Conservation (phyloP, 2,329 filamentous ascomycete species). For the Xenoacremonium recifei region DNA sequence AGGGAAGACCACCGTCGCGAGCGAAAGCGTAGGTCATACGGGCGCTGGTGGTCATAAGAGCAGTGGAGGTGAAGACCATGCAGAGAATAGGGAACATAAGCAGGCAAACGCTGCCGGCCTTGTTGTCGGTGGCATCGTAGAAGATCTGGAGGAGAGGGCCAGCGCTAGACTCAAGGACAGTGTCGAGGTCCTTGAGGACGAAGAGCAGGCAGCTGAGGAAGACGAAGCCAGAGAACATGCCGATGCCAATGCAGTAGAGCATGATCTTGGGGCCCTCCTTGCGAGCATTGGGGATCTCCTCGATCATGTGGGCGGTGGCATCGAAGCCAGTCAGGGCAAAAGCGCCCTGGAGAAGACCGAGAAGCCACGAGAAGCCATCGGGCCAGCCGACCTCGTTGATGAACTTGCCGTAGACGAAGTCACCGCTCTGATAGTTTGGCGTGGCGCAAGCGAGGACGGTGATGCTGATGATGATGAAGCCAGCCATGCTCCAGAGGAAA, state of each 20-base stretch:
- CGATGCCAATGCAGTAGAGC: slow-evolving; percentile 63
- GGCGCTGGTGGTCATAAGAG: slow-evolving; percentile 64
- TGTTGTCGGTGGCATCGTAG: slow-evolving; percentile 60
- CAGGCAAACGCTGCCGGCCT: slow-evolving; percentile 61
- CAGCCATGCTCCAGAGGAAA: slow-evolving; percentile 68
- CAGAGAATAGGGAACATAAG: slow-evolving; percentile 66
- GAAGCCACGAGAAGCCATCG: slow-evolving; percentile 59
- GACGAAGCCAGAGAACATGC: slow-evolving; percentile 58
- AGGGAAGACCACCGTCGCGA: slow-evolving; percentile 65
- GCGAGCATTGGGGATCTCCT: slow-evolving; percentile 58
- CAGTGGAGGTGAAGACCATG: slow-evolving; percentile 62
- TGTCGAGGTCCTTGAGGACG: slow-evolving; percentile 56
- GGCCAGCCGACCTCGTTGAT: slow-evolving; percentile 70
- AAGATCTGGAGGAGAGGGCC: slow-evolving; percentile 64
- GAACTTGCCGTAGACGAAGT: slow-evolving; percentile 66
- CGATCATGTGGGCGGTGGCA: slow-evolving; percentile 49
- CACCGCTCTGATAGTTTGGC: slow-evolving; percentile 61
- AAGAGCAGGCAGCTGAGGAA: slow-evolving; percentile 65
- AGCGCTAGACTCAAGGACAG: slow-evolving; percentile 53
- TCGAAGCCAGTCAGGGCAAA: slow-evolving; percentile 50
- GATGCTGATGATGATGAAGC: slow-evolving; percentile 69
- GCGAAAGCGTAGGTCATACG: slow-evolving; percentile 69
- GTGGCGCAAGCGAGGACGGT: slow-evolving; percentile 65
- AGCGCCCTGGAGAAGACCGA: slow-evolving; percentile 53
- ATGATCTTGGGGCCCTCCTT: slow-evolving; percentile 64